These are phyloP conservation scores for Yarrowia sp. DNA, from an alignment of 805 yeast genomes.

Conservation along the genomic window DNA sequence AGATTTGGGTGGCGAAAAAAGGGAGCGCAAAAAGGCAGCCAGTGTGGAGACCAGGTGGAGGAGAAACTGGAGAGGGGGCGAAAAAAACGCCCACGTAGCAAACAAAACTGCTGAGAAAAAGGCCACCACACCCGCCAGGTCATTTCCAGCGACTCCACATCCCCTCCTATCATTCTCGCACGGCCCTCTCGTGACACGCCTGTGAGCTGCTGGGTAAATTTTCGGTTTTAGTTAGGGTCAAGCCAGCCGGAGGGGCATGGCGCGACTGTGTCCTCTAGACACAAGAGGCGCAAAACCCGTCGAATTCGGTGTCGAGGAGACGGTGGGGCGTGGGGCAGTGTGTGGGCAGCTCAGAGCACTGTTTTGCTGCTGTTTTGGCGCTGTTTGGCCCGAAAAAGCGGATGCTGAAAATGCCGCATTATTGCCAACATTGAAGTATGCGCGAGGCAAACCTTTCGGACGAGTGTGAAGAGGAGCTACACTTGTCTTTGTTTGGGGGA, in stretches of 20 bases:
- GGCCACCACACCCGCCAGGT: neutral
- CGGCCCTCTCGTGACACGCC: slow-evolving; percentile 25
- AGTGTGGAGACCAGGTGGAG: neutral
- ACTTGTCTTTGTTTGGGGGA: slow-evolving; percentile 17
- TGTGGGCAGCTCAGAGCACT: neutral
- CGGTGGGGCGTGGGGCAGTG: neutral
- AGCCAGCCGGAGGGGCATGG: slow-evolving; percentile 24
- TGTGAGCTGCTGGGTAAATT: slow-evolving; percentile 25
- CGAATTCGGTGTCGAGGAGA: neutral
- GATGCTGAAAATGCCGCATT: slow-evolving; percentile 25
- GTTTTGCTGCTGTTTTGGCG: neutral
- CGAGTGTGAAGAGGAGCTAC: slow-evolving; percentile 15
- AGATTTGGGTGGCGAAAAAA: slow-evolving; percentile 18
- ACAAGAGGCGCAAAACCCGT: neutral
- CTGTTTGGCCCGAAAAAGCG: neutral
- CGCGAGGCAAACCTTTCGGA: slow-evolving; percentile 26
- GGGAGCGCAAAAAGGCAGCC: slow-evolving; percentile 1
- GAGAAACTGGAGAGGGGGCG: neutral
- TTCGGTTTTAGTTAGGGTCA: slow-evolving; percentile 26
- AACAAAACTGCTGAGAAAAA: neutral
- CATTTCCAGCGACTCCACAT: neutral
- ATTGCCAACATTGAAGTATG: slow-evolving; percentile 20
- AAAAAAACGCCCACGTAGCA: neutral
- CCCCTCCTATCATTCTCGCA: neutral
- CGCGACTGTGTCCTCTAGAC: neutral